phyloP scores from a whole-genome alignment of 345 rosid species.

The Lenwebbia sp. region DNA sequence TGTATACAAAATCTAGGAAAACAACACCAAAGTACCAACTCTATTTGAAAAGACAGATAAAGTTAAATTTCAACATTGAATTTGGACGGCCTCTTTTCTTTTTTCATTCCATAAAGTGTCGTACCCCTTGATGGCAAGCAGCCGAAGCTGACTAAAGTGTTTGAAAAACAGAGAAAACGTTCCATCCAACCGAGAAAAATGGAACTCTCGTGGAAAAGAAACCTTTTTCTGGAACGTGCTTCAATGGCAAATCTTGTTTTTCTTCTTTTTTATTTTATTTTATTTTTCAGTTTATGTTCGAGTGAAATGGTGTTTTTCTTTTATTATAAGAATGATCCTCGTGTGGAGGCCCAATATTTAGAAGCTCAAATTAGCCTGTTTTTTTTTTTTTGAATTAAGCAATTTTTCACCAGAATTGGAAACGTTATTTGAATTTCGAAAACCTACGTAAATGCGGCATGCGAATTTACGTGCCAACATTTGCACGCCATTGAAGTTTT shows the following conservation, averaged over 20 bases:
- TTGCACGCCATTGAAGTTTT: background rate
- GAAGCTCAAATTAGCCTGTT: background rate
- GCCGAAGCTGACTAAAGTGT: background rate
- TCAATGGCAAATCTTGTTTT: background rate
- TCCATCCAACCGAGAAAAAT: background rate
- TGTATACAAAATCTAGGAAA: background rate
- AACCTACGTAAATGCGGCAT: accelerated
- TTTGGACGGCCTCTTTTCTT: background rate
- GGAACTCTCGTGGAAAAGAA: background rate
- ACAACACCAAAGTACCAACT: background rate
- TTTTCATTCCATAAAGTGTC: background rate
- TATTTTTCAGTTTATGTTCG: background rate
- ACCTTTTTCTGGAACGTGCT: background rate
- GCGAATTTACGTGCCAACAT: background rate
- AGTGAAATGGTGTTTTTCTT: background rate
- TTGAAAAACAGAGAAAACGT: background rate
- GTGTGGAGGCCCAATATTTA: background rate
- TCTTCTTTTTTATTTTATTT: background rate
- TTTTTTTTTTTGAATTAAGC: background rate
- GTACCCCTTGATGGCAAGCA: background rate
- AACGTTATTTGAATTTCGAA: accelerated
- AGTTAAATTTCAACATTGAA: background rate
- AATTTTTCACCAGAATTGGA: background rate
- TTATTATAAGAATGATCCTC: background rate
- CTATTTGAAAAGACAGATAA: background rate